A percentile compares a stretch with the other conserved stretches of the same genome.
These are phyloP conservation scores for Pyricularia grisea DNA, from an alignment of 2,329 filamentous ascomycete genomes.

Conservation along the genomic window DNA sequence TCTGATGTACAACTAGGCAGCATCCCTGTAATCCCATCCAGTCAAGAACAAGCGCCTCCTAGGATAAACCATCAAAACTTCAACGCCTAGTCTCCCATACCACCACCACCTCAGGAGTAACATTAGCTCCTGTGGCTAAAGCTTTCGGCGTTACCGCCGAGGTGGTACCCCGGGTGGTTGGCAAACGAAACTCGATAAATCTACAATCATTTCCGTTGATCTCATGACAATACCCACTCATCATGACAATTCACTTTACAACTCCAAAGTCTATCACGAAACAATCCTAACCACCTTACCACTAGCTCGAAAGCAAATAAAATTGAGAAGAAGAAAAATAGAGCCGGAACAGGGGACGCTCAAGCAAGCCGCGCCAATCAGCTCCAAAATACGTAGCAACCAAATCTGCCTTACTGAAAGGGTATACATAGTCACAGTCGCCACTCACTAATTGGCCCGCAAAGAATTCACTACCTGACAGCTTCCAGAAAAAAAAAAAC, in stretches of 20 bases:
- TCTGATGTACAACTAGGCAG: background rate
- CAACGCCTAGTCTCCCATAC: background rate
- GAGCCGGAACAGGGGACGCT: too few species aligned
- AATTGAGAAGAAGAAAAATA: too few species aligned
- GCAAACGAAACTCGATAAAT: background rate
- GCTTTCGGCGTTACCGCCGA: background rate
- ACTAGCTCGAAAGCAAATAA: too few species aligned
- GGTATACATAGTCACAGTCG: too few species aligned
- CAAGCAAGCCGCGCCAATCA: too few species aligned
- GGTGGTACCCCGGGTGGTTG: background rate
- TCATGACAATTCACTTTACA: background rate
- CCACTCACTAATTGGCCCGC: too few species aligned
- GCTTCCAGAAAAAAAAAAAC: background rate
- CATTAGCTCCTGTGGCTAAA: background rate
- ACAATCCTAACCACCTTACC: background rate
- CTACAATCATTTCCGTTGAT: background rate
- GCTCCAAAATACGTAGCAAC: too few species aligned
- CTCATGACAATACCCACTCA: background rate
- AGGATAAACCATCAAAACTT: background rate
- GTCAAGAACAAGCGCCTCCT: background rate
- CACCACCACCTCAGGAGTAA: background rate
- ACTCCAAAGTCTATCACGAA: background rate
- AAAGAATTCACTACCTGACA: background rate
- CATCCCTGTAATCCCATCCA: background rate
- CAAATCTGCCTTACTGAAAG: too few species aligned